phyloP scores from a whole-genome alignment of 257 asterid species.

The Capsicum chinense region DNA sequence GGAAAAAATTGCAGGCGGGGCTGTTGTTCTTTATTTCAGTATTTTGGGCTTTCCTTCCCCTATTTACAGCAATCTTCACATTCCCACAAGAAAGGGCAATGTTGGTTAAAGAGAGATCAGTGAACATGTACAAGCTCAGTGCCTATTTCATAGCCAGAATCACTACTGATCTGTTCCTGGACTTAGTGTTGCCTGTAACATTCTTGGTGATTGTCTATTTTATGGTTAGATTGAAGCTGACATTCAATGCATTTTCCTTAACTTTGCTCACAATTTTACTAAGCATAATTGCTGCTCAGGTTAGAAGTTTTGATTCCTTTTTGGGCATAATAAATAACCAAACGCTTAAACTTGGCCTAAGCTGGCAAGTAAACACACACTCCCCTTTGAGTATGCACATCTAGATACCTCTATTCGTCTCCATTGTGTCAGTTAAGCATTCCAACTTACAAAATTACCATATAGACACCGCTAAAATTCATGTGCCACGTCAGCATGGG shows the following conservation, averaged over 20 bases:
- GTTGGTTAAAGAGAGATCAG: constrained; percentile 58
- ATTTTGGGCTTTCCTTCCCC: constrained; percentile 50
- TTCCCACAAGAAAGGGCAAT: constrained; percentile 53
- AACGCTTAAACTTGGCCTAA: no score
- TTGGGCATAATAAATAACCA: no score
- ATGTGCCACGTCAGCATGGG: no score
- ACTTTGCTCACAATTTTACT: constrained; percentile 47
- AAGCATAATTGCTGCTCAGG: constrained; percentile 53
- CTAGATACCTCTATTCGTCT: no score
- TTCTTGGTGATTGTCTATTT: constrained; percentile 48
- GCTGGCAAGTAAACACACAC: no score
- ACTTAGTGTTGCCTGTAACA: constrained; percentile 43
- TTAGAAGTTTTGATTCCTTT: neutral
- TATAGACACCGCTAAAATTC: no score
- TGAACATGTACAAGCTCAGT: constrained; percentile 51
- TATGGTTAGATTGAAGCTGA: constrained; percentile 48
- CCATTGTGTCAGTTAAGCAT: no score
- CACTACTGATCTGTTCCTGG: constrained; percentile 50
- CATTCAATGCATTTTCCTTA: constrained; percentile 43
- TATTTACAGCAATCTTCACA: constrained; percentile 50
- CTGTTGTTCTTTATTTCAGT: constrained; percentile 53
- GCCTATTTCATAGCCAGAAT: constrained; percentile 51
- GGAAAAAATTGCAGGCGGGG: constrained; percentile 48
- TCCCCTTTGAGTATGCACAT: no score
- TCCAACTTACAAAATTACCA: no score